These are phyloP conservation scores for Rubia tinctorum DNA, from an alignment of 305 asterid genomes.

Conservation along the genomic window DNA sequence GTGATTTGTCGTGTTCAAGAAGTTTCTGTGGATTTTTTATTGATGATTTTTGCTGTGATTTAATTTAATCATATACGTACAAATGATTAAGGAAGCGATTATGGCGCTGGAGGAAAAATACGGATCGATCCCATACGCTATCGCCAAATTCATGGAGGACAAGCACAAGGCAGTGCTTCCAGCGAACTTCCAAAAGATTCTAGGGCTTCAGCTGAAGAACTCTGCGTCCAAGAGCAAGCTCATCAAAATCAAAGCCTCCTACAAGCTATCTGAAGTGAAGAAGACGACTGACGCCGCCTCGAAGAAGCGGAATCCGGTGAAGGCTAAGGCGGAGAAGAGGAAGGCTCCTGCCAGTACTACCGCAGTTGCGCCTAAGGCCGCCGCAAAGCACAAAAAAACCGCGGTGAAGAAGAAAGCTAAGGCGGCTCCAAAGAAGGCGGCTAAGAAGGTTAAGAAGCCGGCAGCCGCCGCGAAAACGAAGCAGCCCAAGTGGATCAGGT, in stretches of 20 bases:
- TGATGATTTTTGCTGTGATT: not conserved
- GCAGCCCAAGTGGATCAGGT: slow-evolving; percentile 35
- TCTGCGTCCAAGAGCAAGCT: slow-evolving; percentile 56
- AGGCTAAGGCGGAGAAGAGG: not conserved
- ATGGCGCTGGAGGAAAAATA: slow-evolving; percentile 46
- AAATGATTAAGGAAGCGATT: slow-evolving; percentile 77
- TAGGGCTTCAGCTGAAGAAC: slow-evolving; percentile 61
- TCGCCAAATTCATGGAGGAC: slow-evolving; percentile 66
- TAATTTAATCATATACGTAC: not conserved
- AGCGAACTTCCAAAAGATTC: slow-evolving; percentile 52
- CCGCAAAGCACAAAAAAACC: slow-evolving; percentile 6
- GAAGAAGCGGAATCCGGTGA: slow-evolving; percentile 17
- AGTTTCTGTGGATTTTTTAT: not conserved
- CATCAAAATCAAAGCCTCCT: slow-evolving; percentile 61
- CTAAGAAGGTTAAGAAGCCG: slow-evolving; percentile 39
- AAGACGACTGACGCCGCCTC: slow-evolving; percentile 22
- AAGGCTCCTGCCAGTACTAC: not conserved
- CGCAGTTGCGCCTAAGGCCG: not conserved
- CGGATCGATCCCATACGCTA: slow-evolving; percentile 70
- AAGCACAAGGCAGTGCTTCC: slow-evolving; percentile 56
- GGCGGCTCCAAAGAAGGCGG: slow-evolving; percentile 18
- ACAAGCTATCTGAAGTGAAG: slow-evolving; percentile 46
- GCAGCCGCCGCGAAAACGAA: slow-evolving; percentile 29
- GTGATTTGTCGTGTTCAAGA: slow-evolving; percentile 18
- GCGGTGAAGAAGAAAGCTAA: slow-evolving; percentile 17